phyloP scores from a whole-genome alignment of 2,329 filamentous ascomycete genomes.

The Leptodontidium sp. region DNA sequence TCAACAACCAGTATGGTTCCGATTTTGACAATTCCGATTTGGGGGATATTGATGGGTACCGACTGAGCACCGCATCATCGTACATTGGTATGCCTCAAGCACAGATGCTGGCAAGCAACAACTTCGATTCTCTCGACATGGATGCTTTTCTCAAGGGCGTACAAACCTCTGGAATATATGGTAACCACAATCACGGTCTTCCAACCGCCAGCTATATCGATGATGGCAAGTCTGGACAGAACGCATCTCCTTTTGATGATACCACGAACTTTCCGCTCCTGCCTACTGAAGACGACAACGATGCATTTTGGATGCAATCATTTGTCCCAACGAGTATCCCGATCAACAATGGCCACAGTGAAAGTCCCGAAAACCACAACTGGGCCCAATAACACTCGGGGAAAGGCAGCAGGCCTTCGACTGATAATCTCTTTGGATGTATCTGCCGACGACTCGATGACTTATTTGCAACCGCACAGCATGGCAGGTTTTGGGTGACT shows the following conservation, averaged over 20 bases:
- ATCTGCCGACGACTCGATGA: slow-evolving; percentile 42
- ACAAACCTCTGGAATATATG: slow-evolving; percentile 32
- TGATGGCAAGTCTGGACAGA: slow-evolving; percentile 54
- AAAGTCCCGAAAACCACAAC: slow-evolving; percentile 41
- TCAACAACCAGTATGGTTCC: slow-evolving; percentile 51
- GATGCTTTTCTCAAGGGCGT: slow-evolving; percentile 60
- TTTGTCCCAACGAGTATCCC: slow-evolving; percentile 42
- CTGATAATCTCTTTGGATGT: slow-evolving; percentile 40
- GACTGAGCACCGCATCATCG: slow-evolving; percentile 57
- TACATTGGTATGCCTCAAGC: slow-evolving; percentile 57
- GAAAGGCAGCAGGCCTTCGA: slow-evolving; percentile 48
- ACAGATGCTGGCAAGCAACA: slow-evolving; percentile 54
- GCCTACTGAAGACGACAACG: slow-evolving; percentile 58
- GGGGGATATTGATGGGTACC: slow-evolving; percentile 56
- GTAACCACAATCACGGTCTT: slow-evolving; percentile 35
- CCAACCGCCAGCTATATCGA: slow-evolving; percentile 33
- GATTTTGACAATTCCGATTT: slow-evolving; percentile 50
- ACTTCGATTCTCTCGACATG: slow-evolving; percentile 61
- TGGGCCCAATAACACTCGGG: slow-evolving; percentile 48
- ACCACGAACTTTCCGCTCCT: slow-evolving; percentile 47
- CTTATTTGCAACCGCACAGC: slow-evolving; percentile 31
- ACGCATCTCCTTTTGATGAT: slow-evolving; percentile 50
- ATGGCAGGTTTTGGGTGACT: slow-evolving; percentile 30
- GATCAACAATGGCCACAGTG: slow-evolving; percentile 33
- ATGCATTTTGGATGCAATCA: slow-evolving; percentile 52